phyloP scores from a whole-genome alignment of 805 yeast species.

The Barnettozyma salicaria region DNA sequence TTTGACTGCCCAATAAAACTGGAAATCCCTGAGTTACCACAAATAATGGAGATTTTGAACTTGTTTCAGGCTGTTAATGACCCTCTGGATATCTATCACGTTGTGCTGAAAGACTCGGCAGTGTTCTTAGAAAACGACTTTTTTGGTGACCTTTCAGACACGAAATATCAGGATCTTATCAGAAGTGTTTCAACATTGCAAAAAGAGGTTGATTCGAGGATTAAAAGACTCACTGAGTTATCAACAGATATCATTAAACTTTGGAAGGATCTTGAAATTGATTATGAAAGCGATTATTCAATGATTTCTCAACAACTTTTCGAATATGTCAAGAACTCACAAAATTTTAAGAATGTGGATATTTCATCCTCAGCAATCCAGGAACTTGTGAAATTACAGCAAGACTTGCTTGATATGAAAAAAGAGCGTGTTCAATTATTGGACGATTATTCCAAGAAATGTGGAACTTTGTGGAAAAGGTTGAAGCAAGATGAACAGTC shows the following conservation, averaged over 20 bases:
- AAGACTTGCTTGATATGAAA: slow-evolving; percentile 12
- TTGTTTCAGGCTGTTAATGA: slow-evolving; percentile 6
- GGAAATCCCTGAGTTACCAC: slow-evolving; percentile 18
- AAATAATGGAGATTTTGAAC: slow-evolving; percentile 6
- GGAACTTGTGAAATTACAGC: slow-evolving; percentile 11
- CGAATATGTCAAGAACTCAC: neutral
- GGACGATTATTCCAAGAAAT: slow-evolving; percentile 30
- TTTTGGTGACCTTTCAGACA: slow-evolving; percentile 23
- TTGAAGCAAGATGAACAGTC: slow-evolving; percentile 42
- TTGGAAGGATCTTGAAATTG: slow-evolving; percentile 23
- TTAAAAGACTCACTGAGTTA: slow-evolving; percentile 7
- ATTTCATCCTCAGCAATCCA: slow-evolving; percentile 11
- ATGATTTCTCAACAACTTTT: slow-evolving; percentile 18
- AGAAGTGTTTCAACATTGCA: slow-evolving; percentile 11
- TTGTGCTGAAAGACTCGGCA: slow-evolving; percentile 15
- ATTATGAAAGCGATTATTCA: slow-evolving; percentile 16
- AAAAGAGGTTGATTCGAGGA: slow-evolving; percentile 19
- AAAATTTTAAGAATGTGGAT: slow-evolving; percentile 7
- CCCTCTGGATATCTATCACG: slow-evolving; percentile 18
- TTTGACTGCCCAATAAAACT: slow-evolving; percentile 2
- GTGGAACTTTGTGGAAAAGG: slow-evolving; percentile 50
- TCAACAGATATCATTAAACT: slow-evolving; percentile 15
- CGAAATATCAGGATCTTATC: slow-evolving; percentile 7
- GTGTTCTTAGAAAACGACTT: slow-evolving; percentile 19
- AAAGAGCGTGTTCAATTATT: slow-evolving; percentile 13